A percentile compares a stretch with the other conserved stretches of the same genome.
phyloP scores from a whole-genome alignment of 202 grass and related monocot species.

The Setaria italica region DNA sequence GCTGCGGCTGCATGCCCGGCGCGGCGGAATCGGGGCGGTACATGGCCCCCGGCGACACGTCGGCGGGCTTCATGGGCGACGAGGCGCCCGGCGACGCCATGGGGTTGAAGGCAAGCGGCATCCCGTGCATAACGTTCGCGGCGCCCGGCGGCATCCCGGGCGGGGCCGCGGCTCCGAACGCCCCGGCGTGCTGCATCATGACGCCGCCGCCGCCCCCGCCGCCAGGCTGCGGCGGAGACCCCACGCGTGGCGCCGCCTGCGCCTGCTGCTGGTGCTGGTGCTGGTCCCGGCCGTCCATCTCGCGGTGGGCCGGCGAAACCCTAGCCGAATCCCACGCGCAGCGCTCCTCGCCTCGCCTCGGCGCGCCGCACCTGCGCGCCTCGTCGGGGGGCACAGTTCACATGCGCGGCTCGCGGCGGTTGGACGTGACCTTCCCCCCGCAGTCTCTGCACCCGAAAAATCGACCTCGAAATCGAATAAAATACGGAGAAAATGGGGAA shows the following conservation, averaged over 20 bases:
- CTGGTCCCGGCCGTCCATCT: slow-evolving; percentile 69
- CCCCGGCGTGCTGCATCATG: slow-evolving; percentile 50
- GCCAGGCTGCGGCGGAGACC: slow-evolving; percentile 40
- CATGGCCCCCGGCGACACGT: slow-evolving; percentile 42
- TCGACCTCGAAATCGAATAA: slow-evolving; percentile 51
- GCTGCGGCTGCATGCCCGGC: slow-evolving; percentile 48
- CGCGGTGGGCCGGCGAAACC: slow-evolving; percentile 45
- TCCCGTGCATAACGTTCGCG: slow-evolving; percentile 59
- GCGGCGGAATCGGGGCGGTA: slow-evolving; percentile 53
- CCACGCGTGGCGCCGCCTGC: slow-evolving; percentile 21
- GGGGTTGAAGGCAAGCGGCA: slow-evolving; percentile 66
- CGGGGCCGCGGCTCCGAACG: slow-evolving; percentile 26
- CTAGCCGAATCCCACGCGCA: slow-evolving; percentile 46
- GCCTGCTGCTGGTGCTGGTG: slow-evolving; percentile 32
- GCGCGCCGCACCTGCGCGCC: slow-evolving; percentile 17
- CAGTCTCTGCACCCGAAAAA: slow-evolving; percentile 37
- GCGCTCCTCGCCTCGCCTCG: not conserved
- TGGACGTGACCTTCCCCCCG: slow-evolving; percentile 8
- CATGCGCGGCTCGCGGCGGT: slow-evolving; percentile 45
- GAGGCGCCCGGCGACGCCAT: slow-evolving; percentile 54
- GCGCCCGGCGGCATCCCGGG: slow-evolving; percentile 42
- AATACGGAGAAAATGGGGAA: slow-evolving; percentile 57
- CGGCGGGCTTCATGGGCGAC: slow-evolving; percentile 46
- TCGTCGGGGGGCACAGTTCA: slow-evolving; percentile 45
- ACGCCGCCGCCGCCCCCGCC: slow-evolving; percentile 32